Conservation (phyloP, 2,329 filamentous ascomycete genomes). For the Penicillium sp. region DNA sequence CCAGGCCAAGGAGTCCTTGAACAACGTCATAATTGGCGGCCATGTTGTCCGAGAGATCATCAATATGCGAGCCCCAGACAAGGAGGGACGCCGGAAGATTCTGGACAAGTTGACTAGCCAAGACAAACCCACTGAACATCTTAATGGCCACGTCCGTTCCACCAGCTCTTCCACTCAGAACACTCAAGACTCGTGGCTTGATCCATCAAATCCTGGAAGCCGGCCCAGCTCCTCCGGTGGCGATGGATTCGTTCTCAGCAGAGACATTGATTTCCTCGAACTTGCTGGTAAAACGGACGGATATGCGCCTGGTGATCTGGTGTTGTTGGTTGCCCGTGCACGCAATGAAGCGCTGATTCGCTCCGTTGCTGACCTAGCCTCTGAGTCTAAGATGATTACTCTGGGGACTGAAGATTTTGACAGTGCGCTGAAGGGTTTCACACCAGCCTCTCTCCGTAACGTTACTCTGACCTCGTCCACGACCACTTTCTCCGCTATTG, state of each 20-base stretch:
- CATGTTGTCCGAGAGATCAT: constrained; percentile 93
- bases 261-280: constrained; percentile 85
- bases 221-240: constrained; percentile 48
- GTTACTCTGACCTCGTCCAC: constrained; percentile 92
- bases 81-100: constrained; percentile 81
- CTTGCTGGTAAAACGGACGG: constrained; percentile 93
- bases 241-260: constrained; percentile 72
- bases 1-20: constrained; percentile 88
- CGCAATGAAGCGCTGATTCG: constrained; percentile 92
- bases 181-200: constrained; percentile 72
- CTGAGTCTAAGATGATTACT: constrained; percentile 59
- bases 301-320: constrained; percentile 95
- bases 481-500: constrained; percentile 89
- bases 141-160: constrained; percentile 45
- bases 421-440: constrained; percentile 85
- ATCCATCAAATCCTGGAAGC: constrained; percentile 65
- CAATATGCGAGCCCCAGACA: constrained; percentile 85
- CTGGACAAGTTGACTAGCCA: constrained; percentile 74
- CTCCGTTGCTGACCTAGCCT: constrained; percentile 63
- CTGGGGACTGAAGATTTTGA: constrained; percentile 79
- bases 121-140: constrained; percentile 44
- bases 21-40: constrained; percentile 86
- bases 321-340: constrained; percentile 81
- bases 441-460: constrained; percentile 89
- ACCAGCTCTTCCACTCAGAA: constrained; percentile 53